Evolutionary conservation across 2,329 filamentous ascomycete genomes (phyloP).

Genomic region (Ascochyta clinopodiicola): DNA sequence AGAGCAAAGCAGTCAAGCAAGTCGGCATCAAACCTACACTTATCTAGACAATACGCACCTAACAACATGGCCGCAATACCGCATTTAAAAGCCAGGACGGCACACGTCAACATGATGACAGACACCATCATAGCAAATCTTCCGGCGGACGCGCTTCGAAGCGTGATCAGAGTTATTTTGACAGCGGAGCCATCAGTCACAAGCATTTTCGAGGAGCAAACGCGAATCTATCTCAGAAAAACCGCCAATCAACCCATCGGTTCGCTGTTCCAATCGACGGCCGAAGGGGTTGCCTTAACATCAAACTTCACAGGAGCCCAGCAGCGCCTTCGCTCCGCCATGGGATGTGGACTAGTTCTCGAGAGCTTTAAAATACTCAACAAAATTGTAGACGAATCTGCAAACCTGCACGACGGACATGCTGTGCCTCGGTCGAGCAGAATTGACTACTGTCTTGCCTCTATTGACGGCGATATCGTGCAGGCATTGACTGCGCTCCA

Average conservation of each 20-base stretch:
- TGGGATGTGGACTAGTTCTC: not conserved
- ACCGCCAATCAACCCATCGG: not conserved
- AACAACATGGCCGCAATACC: not conserved
- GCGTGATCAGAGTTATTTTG: constrained; percentile 45
- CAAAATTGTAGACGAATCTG: not conserved
- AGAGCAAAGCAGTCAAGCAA: not conserved
- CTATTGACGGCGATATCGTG: constrained; percentile 48
- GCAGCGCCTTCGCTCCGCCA: constrained; percentile 19
- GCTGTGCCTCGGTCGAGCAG: not conserved
- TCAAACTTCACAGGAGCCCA: not conserved
- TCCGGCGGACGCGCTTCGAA: constrained; percentile 49
- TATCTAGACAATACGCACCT: not conserved
- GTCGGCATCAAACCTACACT: not conserved
- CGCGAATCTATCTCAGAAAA: constrained; percentile 21
- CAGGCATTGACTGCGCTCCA: constrained; percentile 48
- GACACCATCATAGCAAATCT: constrained; percentile 56
- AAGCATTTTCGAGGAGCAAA: constrained; percentile 41
- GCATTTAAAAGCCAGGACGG: constrained; percentile 30
- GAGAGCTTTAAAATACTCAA: not conserved
- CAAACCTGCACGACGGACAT: not conserved
- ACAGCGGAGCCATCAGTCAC: constrained; percentile 41
- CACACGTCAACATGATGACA: constrained; percentile 58
- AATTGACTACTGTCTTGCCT: constrained; percentile 24
- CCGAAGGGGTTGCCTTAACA: constrained; percentile 18
- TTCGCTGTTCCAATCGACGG: not conserved